Base-by-base conservation (phyloP, 257 asterid genomes). In the Solanum habrochaites region DNA sequence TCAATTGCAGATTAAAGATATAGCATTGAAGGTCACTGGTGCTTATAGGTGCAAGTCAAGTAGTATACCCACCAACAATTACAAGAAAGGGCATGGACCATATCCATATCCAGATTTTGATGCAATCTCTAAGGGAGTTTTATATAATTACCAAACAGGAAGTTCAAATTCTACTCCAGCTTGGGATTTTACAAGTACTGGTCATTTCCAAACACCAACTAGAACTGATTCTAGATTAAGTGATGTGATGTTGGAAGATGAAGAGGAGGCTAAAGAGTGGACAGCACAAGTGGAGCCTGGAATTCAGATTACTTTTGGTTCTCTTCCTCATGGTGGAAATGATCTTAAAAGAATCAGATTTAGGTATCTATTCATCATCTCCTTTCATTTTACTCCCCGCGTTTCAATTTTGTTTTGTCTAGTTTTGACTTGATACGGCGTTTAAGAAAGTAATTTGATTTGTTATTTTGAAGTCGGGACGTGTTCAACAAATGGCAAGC, bases 251-350 rank as follows among this genome's bases (percentile, higher is more conserved):
- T 58, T 93, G 4, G 95, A 92, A 37, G 91, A 93, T 42, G 98
- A 93, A 58, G 94, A 91, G 21, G 96, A 87, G 43, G 92, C 94
- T 1, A 93, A 91, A 69, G 98, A 96, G 37, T 96, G 98, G 99
- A 89, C 88, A 84, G 98, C 99, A 4, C 98, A 96, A 82, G 99
- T 96, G 62, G 99, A 96, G 88, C 99, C 99, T 14, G 98, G 99
- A 7, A 95, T 96, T 52, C 99, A 94, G 77, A 94, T 96, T 73
- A 94, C 98, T 15, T 96, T 96, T 62, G 92, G 91, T 42, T 92
- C 98, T 49, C 95, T 96, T 83, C 96, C 96, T 25, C 90, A 91
- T 3, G 98, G 98, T 27, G 99, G 99, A 45, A 96, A 96, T 74
- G 99, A 96, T 78, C 97, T 96, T 60, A 96, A 94, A 88, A 90